Evolutionary conservation across 257 asterid genomes (phyloP), one percentile per base, ranked within the genome.

Genomic region (Nicotiana knightiana): DNA sequence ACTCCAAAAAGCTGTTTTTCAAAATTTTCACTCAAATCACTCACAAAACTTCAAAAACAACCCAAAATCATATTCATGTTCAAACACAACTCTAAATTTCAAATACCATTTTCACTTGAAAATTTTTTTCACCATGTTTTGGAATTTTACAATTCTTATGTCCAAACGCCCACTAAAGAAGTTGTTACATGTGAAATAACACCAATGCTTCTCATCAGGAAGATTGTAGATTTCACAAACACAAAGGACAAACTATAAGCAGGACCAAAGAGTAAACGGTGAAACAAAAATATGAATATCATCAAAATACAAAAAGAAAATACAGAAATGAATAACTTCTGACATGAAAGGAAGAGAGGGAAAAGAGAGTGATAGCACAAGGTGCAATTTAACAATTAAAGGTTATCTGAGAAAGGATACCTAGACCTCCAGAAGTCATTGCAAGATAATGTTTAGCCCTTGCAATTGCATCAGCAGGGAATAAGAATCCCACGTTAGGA

Each of bases 381-480:
- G 43, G 2, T 48, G 24, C 62, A 73, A 76, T 67, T 51, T 16
- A 24, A 26, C 79, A 46, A 48, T 13, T 48, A 73, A 57, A 82
- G 33, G 68, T 54, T 70, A 80, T 81, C 26, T 32, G 55, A 39
- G 81, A 35, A 39, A 21, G 48, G 26, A 5, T 91, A 96, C 99
- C 99, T 88, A 96, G 89, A 86, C 98, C 99, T 53, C 99, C 99
- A 8, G 98, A 84, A 85, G 97, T 87, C 78, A 96, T 39, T 67
- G 94, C 57, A 81, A 96, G 93, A 82, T 91, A 94, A 83, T 96
- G 97, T 87, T 93, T 96, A 17, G 99, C 98, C 87, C 87, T 93
- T 67, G 96, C 97, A 87, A 96, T 94, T 26, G 98, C 97, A 91
- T 96, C 99, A 5, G 98, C 96, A 13, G 99, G 99, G 91, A 96